Base-by-base conservation (phyloP, 1,139 yeast genomes). In the Kodamaea anthophila region DNA sequence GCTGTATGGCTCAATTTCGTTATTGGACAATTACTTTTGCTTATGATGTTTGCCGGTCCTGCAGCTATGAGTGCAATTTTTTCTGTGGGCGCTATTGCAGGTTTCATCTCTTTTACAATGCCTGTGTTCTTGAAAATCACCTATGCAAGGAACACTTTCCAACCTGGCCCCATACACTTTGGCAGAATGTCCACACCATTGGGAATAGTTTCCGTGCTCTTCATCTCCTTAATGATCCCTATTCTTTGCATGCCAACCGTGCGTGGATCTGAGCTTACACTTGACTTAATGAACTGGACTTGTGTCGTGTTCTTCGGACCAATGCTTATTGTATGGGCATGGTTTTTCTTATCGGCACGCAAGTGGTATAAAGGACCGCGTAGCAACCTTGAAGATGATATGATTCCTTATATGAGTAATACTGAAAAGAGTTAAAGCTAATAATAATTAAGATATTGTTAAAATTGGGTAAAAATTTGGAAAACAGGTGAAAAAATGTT, bases 31-130 rank as follows among this genome's bases (percentile, higher is more conserved):
- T 60, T 76, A 15, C 55, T 74, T 21, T 60, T 80, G 36, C 61
- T 77, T 32, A 61, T 77, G 37, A 65, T 78, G 47, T 77, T 80
- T 55, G 82, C 81, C 19, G 85, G 84, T 23, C 76, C 70, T 34
- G 65, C 72, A n/a, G 83, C 87, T 26, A 75, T 81, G 44, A 79
- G 77, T 26, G 88, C 91, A 28, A 76, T 78, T 34, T 81, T 81
- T 57, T 77, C 84, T 1, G 84, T 80, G 21, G 86, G 87, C 30
- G 88, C 86, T 32, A 78, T 79, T 47, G 72, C 83, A 9, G 78
- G 84, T 0, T 79, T 78, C 46, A 67, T 79, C 37, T 79, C 87
- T 1, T 80, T 80, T 51, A 67, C 76, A n/a, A 60, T 76, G 43
- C 88, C 88, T 14, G 74, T 81, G n/a, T 50, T 74, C 5, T 63